Base-by-base conservation (phyloP, 345 rosid species). In the Excoecaria agallocha region DNA sequence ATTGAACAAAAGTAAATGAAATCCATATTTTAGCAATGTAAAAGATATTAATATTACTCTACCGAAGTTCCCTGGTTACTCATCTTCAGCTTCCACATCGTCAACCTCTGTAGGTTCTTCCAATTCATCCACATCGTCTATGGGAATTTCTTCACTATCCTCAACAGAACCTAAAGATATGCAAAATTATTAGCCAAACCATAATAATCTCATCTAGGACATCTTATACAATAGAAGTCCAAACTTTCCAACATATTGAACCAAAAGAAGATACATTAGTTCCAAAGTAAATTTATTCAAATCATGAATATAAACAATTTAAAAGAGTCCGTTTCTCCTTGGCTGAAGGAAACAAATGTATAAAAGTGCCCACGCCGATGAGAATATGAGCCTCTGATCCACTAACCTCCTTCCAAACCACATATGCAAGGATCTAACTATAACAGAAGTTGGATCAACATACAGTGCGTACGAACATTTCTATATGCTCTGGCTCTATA, bases 111-210 rank as follows among this genome's bases (percentile, higher is more conserved):
- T 79, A 49, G 54, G 74, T 77, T 89, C 96, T 75, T 89, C 97
- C 52, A 73, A 39, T 59, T 90, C 95, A 76, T 92, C 97, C 72
- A 77, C 81, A 78, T 91, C 98, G 66, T 91, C 94, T 37, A 94
- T 64, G 13, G 87, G 93, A 74, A 91, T 94, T 73, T 87, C 97
- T 80, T 92, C 90, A 52, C 78, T 82, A 83, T 92, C 73, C 66
- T 66, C 60, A 39, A 41, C 77, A 38, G 48, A 55, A 74, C 84
- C 94, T 88, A 76, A 49, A 81, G 5, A 49, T n/a, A 59, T 15
- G 12, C 8, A 39, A 9, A 66, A 35, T 70, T 12, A 75, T 63
- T 60, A 68, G 55, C 51, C 74, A 15, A n/a, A 39, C 64, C 19
- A 35, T 1, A 37, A 22, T 60, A 60, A 4, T 37, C 46, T 15